Conservation (phyloP, 2,329 filamentous ascomycete genomes). For the Colletotrichum kahawae region DNA sequence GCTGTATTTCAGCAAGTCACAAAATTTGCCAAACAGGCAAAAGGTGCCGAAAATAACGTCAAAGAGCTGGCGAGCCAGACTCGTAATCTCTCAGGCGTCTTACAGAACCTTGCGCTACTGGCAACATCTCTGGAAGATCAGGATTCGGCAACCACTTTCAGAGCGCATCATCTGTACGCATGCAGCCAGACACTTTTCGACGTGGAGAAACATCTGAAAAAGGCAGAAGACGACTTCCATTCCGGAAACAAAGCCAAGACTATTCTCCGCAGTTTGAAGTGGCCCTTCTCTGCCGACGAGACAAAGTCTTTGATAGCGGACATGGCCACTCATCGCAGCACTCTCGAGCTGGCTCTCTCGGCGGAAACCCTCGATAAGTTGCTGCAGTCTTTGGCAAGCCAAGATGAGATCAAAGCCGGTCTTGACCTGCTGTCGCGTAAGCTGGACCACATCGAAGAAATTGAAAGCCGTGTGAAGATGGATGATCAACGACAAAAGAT, state of each 20-base stretch:
- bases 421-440: fast-evolving
- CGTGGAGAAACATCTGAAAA: not conserved
- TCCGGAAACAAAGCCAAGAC: not conserved
- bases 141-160: not conserved
- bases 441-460: not conserved
- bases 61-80: not conserved
- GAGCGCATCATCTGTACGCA: not conserved
- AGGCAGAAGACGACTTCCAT: not conserved
- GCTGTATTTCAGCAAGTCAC: not conserved
- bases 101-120: not conserved
- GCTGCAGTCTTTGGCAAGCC: not conserved
- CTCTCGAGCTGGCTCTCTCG: not conserved
- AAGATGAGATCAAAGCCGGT: not conserved
- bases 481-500: fast-evolving
- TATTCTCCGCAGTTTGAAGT: not conserved
- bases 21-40: not conserved
- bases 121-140: not conserved
- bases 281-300: not conserved
- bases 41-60: not conserved
- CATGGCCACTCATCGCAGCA: not conserved
- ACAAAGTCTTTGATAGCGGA: not conserved
- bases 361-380: not conserved
- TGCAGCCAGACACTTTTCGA: not conserved
- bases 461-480: not conserved
- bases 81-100: not conserved